Evolutionary conservation across 2,329 filamentous ascomycete genomes (phyloP), one percentile per base, ranked within the genome.

Genomic region (Byssothecium circinans): DNA sequence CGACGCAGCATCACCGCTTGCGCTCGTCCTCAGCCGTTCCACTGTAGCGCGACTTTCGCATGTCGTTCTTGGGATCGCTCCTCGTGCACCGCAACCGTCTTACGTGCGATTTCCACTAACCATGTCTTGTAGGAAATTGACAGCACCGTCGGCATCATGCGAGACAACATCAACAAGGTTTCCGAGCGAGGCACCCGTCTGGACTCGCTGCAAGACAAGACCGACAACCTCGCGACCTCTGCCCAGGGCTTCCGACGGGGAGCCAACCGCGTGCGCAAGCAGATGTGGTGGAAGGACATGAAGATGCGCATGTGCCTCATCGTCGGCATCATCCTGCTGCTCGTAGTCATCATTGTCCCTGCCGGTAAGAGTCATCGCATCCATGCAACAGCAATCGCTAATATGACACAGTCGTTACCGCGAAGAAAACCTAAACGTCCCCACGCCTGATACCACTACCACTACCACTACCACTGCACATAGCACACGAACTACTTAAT

Each of bases 271-370:
- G 92, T 99, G 62, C 86, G 94, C 74, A 78, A 78, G 75, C 86
- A 95, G 75, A 97, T 97, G 92, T 97, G 92, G 92, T 97, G 91
- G 92, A 97, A 97, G 83, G 92, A 97, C 70, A 95, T 96, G 90
- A 97, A 97, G 85, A 99, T 99, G 94, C 86, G 94, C 74, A 94
- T 96, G 81, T 97, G 92, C 77, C 80, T 99, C 63, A 88, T 95
- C 69, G 81, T 86, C 50, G 94, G 91, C 67, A 88, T 99, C 74
- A 87, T 97, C 72, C 82, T 97, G 61, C 81, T 99, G 63, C 82
- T 99, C 60, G 78, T 95, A 62, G 83, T 99, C 73, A 97, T 99
- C 72, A 94, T 99, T 68, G 85, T 97, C 62, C 94, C 94, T 58
- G 81, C 87, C 61, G 90, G 92, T 96, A 84, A 69, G 85, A 75